Evolutionary conservation across 192 early-diverging fungal species (phyloP), one percentile per base, ranked within the genome.

Genomic region (Chytriomyces confervae): DNA sequence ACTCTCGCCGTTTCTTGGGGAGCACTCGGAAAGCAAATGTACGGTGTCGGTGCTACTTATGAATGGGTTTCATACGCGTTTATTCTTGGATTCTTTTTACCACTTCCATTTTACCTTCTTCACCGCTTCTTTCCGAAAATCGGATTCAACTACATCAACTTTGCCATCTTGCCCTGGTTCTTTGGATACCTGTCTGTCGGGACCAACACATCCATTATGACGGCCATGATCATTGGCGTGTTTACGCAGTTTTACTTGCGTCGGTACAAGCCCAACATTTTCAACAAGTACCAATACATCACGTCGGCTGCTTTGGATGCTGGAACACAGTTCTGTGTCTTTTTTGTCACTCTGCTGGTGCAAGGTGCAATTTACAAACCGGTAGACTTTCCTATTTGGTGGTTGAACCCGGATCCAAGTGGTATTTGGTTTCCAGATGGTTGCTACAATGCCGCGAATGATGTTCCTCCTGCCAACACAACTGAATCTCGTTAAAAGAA

Each of bases 1-100:
- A 91, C 92, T 0, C 90, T 90, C 0, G 91, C 91, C 9, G 86
- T 94, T 7, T 91, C 94, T 47, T 96, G 93, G 93, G 94, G 94
- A 65, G 85, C 92, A 5, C 8, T 72, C 7, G 53, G 24, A 8
- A 82, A 80, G 46, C 89, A 86, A 57, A 89, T 93, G 86, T 92
- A 93, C 76, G 87, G 88, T 24, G 76, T 84, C 80, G 91, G 86
- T 76, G 92, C 86, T 62, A 80, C 80, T 7, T 91, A 91, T 83
- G 78, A 83, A 10, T 61, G 49, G 53, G 57, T 71, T 3, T 69
- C 77, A 23, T 77, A 85, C 27, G 86, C 83, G 62, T 76, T 88
- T 77, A 85, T 90, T 65, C 73, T 94, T 46, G 70, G 70, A 61
- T 61, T 72, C 53, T 60, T 72, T 61, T 5, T 94, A n/a, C 92